Percentiles rank a stretch among this genome's conserved stretches.
These are phyloP conservation scores for Penicillium desertorum DNA, from an alignment of 495 filamentous ascomycete species.

Conservation along the genomic window DNA sequence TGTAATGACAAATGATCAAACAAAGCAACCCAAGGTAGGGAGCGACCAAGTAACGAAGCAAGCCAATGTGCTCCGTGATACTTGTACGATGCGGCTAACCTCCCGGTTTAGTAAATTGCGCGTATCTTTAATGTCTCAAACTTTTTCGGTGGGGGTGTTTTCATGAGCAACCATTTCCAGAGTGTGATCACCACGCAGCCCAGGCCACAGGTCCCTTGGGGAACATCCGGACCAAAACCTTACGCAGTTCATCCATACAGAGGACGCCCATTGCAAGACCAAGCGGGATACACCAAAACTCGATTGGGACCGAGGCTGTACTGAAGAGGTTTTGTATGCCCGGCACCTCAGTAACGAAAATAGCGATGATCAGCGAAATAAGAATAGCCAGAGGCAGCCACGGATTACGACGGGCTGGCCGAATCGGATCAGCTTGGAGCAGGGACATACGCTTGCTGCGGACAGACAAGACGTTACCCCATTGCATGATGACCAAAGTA, in stretches of 20 bases:
- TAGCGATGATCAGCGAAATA: conserved; percentile 48
- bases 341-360: conserved; percentile 53
- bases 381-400: conserved; percentile 47
- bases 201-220: conserved; percentile 43
- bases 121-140: not conserved
- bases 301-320: conserved; percentile 48
- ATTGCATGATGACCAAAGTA: conserved; percentile 60
- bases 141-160: not conserved
- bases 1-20: not conserved
- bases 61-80: no score
- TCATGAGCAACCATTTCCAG: not conserved
- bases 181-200: conserved; percentile 42
- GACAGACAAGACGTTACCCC: conserved; percentile 51
- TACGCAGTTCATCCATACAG: conserved; percentile 50
- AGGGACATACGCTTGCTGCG: conserved; percentile 52
- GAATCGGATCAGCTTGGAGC: conserved; percentile 52
- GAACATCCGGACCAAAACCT: conserved; percentile 45
- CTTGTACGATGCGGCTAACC: no score
- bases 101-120: no score
- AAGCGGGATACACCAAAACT: conserved; percentile 54
- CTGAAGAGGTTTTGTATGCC: conserved; percentile 48
- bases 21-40: no score
- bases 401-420: conserved; percentile 47
- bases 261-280: conserved; percentile 50
- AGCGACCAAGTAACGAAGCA: not conserved